Base-by-base conservation (phyloP, 2,329 filamentous ascomycete species). In the Eurotiales sp. region DNA sequence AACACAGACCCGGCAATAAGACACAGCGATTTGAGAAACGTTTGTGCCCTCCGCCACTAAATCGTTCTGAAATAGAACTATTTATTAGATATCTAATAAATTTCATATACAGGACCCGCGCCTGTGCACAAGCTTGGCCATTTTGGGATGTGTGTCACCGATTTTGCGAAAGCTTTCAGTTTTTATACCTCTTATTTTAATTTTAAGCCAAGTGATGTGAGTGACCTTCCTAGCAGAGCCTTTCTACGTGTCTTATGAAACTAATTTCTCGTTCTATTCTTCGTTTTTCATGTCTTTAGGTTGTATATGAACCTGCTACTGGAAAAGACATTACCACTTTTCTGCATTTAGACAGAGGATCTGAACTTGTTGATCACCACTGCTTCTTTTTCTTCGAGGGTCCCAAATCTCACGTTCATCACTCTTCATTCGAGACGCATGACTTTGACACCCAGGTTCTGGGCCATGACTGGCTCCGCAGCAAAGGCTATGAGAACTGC, bases 371-470 rank as follows among this genome's bases (percentile, higher is more conserved):
- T 0, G 80, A 84, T 60, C 80, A 84, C 58, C 81, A 84, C 58
- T 71, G 67, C 3, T 77, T 82, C 54, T 81, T 82, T 66, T 68
- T 81, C 54, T 47, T 52, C 25, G 17, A 42, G 21, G 50, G 50
- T 4, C 55, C 56, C 14, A 66, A 62, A 1, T 44, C 55, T 0
- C 81, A 85, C 62, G 79, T 87, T 2, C 85, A 88, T 63, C 86
- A 88, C 68, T 80, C 80, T 10, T 81, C 77, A 2, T 88, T 84
- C 57, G 85, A 88, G 67, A 83, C 85, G 8, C 81, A 86, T 60
- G 84, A 88, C 64, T 86, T 85, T 59, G 85, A 89, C 61, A 80
- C 81, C 4, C 85, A 88, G 71, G 75, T 81, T 22, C 69, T 88
- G 3, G 85, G 86, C 2, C 86, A 88, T 67, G 79, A 86, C 59